Evolutionary conservation across 768 basidiomycete genomes (phyloP), one percentile per base, ranked within the genome.

Genomic region (Porpolomopsis calyptriformis): DNA sequence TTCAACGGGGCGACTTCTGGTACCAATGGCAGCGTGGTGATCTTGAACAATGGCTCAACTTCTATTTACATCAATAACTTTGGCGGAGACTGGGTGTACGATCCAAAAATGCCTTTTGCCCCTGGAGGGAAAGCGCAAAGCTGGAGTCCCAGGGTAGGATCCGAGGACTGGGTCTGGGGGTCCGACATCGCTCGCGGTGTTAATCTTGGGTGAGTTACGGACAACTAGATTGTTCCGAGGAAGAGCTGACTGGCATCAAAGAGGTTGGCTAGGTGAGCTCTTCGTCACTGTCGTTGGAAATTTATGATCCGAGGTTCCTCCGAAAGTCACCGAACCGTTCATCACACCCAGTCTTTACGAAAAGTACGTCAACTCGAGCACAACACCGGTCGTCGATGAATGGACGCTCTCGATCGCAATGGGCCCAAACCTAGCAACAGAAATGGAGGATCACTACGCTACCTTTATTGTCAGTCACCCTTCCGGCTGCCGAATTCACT

Each of bases 21-120:
- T 14, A 73, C 67, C 18, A 70, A 77, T 47, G 90, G 89, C 10
- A 83, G 76, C 46, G 64, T 66, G 11, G 66, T 91, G 36, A 80
- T 73, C 2, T 71, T 74, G 55, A 85, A 80, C 2, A 80, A 91
- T 56, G 91, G 91, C 8, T 71, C 78, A 3, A 83, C 72, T 2
- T 85, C 90, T 66, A 81, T 71, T 1, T 97, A 96, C 63, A 57
- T 59, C 35, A 96, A 92, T 59, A 43, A 70, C 6, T 86, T 86
- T 54, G 88, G 86, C 45, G 91, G 93, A 0, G 73, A 68, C 53
- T 96, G 91, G 90, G 81, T 78, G 40, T 71, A 68, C 53, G 78
- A 91, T 61, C 75, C 82, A 2, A 68, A 68, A 9, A 65, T 80
- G 49, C 88, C 89, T 2, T 85, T 88, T 62, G 76, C 73, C 54